Evolutionary conservation across 2,329 filamentous ascomycete species (phyloP), one percentile per base, ranked within the genome.

Genomic region (Ascochyta fabae): DNA sequence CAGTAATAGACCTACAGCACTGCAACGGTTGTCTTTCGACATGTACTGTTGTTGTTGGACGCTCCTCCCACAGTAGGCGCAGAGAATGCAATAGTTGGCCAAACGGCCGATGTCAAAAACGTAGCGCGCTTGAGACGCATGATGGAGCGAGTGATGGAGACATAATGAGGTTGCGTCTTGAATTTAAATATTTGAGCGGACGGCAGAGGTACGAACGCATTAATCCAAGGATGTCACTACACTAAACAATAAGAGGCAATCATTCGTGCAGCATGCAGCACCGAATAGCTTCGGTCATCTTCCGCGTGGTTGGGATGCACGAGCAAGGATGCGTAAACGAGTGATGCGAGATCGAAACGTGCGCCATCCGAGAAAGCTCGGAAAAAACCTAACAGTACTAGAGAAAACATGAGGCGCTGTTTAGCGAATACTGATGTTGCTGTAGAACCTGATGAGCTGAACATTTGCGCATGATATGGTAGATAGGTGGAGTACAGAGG

Each of bases 11-110:
- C 64, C 36, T 49, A 73, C 66, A 75, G 57, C 12, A 75, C 66
- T 0, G 67, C 73, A 31, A 75, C 72, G 6, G 57, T 70, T 5
- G 73, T 75, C 44, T 54, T 70, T 24, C 57, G 60, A 54, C 72
- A 75, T 35, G 68, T 69, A 39, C 58, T 69, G 45, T 68, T 64
- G 23, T 45, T 23, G 22, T 64, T 47, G 16, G 49, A 49, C 13
- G 59, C 60, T 16, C 54, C 36, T 10, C 56, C 43, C 19, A 62
- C 31, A 7, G 59, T 41, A 3, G 65, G 64, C 9, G 60, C 65
- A 35, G 68, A 67, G 33, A 53, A 31, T n/a, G 24, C 52, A 6
- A 5, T 41, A n/a, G 36, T 35, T 6, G 52, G 46, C 16, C 27
- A 47, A 40, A 38, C 35, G 12, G 27, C 52, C 7, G 52, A 33